These are phyloP conservation scores for Achlya hypogyna DNA, from an alignment of 352 stramenopile genomes.

Conservation along the genomic window DNA sequence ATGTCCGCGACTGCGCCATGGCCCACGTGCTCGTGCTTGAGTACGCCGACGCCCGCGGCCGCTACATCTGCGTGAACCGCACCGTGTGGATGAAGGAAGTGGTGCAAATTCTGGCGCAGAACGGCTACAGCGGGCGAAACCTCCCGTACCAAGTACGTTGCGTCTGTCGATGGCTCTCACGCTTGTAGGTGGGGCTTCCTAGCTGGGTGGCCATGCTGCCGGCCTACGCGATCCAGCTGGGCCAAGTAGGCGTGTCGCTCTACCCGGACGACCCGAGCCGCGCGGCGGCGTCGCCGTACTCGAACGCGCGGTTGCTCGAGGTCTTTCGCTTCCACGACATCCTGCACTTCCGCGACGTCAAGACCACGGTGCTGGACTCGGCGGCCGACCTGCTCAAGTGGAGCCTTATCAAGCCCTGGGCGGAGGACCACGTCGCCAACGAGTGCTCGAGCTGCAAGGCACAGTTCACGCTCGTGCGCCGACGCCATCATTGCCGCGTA, in stretches of 20 bases:
- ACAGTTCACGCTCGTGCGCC: conserved; percentile 73
- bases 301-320: conserved; percentile 73
- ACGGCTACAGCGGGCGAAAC: conserved; percentile 79
- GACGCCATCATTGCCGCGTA: conserved; percentile 80
- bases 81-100: conserved; percentile 85
- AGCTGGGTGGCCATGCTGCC: conserved; percentile 79
- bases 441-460: conserved; percentile 63
- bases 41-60: conserved; percentile 69
- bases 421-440: conserved; percentile 73
- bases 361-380: conserved; percentile 62
- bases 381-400: conserved; percentile 79
- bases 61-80: conserved; percentile 82
- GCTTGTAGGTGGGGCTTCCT: conserved; percentile 46
- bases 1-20: conserved; percentile 76
- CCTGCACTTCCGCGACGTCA: conserved; percentile 39
- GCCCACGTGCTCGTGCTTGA: conserved; percentile 74
- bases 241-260: conserved; percentile 70
- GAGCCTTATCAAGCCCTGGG: conserved; percentile 81
- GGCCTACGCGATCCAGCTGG: conserved; percentile 75
- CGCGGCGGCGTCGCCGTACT: conserved; percentile 54
- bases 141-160: conserved; percentile 57
- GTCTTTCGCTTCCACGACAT: conserved; percentile 50
- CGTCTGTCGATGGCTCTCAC: background rate
- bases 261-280: conserved; percentile 48
- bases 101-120: conserved; percentile 71